Evolutionary conservation across 2,329 filamentous ascomycete genomes (phyloP).

Genomic region (Ophiostoma australiae): DNA sequence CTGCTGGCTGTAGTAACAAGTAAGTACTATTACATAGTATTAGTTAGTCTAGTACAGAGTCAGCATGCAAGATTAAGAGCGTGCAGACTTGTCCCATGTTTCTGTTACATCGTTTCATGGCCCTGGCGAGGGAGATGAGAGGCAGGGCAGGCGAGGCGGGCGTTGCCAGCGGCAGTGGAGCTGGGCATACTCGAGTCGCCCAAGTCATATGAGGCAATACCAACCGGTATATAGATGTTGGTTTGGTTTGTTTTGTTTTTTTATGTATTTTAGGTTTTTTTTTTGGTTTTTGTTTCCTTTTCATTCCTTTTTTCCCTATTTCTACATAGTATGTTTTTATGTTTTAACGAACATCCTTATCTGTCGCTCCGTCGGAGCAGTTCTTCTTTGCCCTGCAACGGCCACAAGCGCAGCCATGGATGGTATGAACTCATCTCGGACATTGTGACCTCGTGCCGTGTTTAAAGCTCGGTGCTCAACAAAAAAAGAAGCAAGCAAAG

Average conservation of each 20-base stretch:
- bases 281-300: too few species aligned
- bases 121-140: constrained; percentile 12
- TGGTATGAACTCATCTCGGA: neutral
- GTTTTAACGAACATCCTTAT: too few species aligned
- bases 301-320: too few species aligned
- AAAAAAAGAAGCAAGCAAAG: neutral
- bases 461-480: neutral
- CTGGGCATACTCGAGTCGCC: neutral
- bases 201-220: neutral
- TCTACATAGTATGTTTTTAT: too few species aligned
- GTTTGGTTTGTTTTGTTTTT: too few species aligned
- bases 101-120: constrained; percentile 5
- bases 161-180: constrained; percentile 4
- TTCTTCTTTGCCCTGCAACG: neutral
- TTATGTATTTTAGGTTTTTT: too few species aligned
- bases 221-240: neutral
- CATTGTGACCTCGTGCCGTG: neutral
- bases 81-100: neutral
- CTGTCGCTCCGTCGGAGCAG: too few species aligned
- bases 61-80: neutral
- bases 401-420: neutral
- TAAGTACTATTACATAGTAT: neutral
- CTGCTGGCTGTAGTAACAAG: neutral
- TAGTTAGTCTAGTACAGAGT: neutral
- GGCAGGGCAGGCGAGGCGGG: neutral